Conservation (phyloP, 106 monocot species). For the Posidonia australis region DNA sequence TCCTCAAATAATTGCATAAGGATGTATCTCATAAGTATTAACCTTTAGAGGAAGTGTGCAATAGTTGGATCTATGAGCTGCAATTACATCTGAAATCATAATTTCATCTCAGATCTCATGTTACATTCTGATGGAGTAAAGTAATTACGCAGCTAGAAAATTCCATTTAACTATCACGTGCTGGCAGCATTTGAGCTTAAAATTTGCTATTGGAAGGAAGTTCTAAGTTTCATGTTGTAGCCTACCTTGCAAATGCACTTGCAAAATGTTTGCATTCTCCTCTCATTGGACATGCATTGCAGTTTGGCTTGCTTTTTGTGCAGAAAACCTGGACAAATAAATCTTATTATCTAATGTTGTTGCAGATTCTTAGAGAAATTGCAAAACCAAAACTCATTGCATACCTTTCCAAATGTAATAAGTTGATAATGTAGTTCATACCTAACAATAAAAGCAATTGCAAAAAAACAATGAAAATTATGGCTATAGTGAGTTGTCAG, state of each 20-base stretch:
- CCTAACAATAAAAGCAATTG: conserved; percentile 17
- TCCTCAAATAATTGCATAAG: too few species aligned
- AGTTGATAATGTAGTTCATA: conserved; percentile 80
- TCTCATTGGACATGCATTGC: conserved; percentile 79
- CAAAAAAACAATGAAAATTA: neutral
- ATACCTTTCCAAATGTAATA: conserved; percentile 86
- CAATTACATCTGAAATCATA: too few species aligned
- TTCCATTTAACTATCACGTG: too few species aligned
- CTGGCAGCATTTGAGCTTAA: too few species aligned
- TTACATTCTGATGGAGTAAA: too few species aligned
- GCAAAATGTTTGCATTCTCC: conserved; percentile 81
- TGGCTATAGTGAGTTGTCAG: neutral
- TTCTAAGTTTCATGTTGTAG: conserved; percentile 1
- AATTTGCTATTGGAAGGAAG: neutral
- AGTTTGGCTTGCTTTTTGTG: conserved; percentile 85
- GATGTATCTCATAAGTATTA: too few species aligned
- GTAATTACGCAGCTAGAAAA: too few species aligned
- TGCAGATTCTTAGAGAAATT: neutral
- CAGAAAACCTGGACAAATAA: conserved; percentile 56
- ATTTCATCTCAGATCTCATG: too few species aligned
- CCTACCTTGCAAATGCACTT: conserved; percentile 78
- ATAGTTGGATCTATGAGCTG: too few species aligned
- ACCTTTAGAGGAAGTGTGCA: too few species aligned
- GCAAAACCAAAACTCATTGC: neutral
- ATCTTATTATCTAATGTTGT: neutral